A percentile compares a stretch with the other conserved stretches of the same genome.
These are phyloP conservation scores for Cercophora newfieldiana DNA, from an alignment of 495 filamentous ascomycete genomes.

Conservation along the genomic window DNA sequence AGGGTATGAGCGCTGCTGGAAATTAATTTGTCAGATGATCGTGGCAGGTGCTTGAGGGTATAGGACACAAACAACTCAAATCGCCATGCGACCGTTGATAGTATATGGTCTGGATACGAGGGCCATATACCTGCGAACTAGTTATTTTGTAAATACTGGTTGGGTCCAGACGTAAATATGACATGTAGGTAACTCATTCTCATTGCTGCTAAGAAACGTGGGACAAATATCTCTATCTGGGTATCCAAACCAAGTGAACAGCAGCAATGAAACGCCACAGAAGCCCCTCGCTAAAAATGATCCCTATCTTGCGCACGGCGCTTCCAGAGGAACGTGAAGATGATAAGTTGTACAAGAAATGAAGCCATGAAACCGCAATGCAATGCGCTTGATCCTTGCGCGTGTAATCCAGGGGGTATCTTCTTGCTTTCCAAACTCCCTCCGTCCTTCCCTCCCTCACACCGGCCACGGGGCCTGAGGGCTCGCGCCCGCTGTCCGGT, in stretches of 20 bases:
- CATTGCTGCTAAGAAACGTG: neutral
- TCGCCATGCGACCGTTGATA: too few species aligned
- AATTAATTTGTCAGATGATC: too few species aligned
- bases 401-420: neutral
- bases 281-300: neutral
- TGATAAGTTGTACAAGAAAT: neutral
- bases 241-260: neutral
- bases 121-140: too few species aligned
- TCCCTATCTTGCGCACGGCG: neutral
- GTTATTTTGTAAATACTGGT: neutral
- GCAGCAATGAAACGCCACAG: neutral
- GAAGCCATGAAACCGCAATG: neutral
- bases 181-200: too few species aligned
- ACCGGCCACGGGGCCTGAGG: constrained; percentile 22
- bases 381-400: neutral
- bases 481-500: constrained; percentile 26
- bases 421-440: neutral
- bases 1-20: too few species aligned
- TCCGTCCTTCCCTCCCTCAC: too few species aligned
- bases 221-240: neutral
- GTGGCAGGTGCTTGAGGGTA: too few species aligned
- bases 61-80: too few species aligned
- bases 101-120: too few species aligned
- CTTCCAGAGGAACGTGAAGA: neutral
- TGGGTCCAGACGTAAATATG: neutral